Evolutionary conservation across 1,284 basidiomycete species (phyloP), one percentile per base, ranked within the genome.

Genomic region (Trichosporon inkin): DNA sequence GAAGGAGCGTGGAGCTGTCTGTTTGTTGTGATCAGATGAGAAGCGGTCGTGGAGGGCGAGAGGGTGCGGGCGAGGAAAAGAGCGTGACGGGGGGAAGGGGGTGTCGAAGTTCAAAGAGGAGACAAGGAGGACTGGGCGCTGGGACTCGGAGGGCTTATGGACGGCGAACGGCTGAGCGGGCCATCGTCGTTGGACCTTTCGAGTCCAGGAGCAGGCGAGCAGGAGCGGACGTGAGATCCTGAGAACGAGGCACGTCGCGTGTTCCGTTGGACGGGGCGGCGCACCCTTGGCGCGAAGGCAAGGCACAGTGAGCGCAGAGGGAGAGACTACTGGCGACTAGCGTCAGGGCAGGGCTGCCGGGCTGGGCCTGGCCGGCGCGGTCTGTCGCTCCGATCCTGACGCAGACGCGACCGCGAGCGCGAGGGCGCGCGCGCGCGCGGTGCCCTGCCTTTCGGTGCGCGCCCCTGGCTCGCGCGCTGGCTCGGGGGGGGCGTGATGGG

Each of bases 221-320:
- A 24, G 22, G 49, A 3, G 44, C 17, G 44, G 16, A 24, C n/a
- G 44, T 32, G 44, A 49, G 44, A 28, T 49, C 44, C 44, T 49
- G 44, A 49, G 44, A 49, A 24, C 44, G 44, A 49, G 44, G 44
- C 44, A 49, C 44, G 44, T 49, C 24, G 24, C 24, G 44, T 28
- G 44, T 32, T 8, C 44, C 13, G 44, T 49, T 28, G 44, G 44
- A 49, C 28, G 44, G 44, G 19, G 22, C 14, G 1, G 2, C 8
- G 44, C 28, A 32, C 28, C 28, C 28, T 32, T 32, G 28, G 28
- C 28, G 28, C 28, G 28, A 32, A 32, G 28, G 28, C 28, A 32
- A 32, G 28, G 28, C 28, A 32, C 28, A 32, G 28, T 32, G 28
- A 32, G 28, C 28, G 28, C 28, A 32, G 5, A 32, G 28, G 28